Evolutionary conservation across 2,329 filamentous ascomycete genomes (phyloP), one percentile per base, ranked within the genome.

Genomic region (Aspergillus neoniger): DNA sequence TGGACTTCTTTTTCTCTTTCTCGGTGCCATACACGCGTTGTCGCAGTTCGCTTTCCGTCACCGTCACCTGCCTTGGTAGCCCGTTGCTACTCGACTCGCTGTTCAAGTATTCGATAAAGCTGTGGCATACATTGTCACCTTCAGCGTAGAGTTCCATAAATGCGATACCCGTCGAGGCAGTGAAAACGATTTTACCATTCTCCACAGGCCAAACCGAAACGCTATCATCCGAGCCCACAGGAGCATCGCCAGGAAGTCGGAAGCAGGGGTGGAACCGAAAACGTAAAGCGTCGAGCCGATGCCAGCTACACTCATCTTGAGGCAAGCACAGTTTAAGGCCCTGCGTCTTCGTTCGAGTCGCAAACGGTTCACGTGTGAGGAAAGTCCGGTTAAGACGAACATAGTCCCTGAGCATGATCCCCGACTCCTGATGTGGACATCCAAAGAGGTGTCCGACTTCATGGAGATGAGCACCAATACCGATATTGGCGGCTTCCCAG

Each of bases 401-500:
- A 73, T 96, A 97, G 74, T 96, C 94, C 58, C 91, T 85, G 54
- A 92, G 81, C 94, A 98, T 98, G 63, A 98, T 83, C n/a, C 95
- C 94, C 28, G 82, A 90, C 71, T 95, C 91, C 72, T 96, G 92
- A 72, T 96, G 91, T 9, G 92, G 91, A 66, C 91, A 96, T 53
- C 94, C 94, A 67, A 98, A 90, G 21, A 96, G 77, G 77, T 96
- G 94, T 3, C 94, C 94, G 0, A 90, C 90, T 76, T 97, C 92
- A 75, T 96, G 94, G 51, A 98, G 77, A 75, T 98, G 94, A 9
- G 92, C 93, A 7, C 94, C 94, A 65, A 98, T 96, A 30, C 93
- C 93, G 62, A 96, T 90, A 68, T 94, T 96, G 25, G 91, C 92
- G n/a, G 92, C 88, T 74, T 98, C 94, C 94, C 94, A 98, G 50